Conservation (phyloP, 192 early-diverging fungal species). For the Backusella australiensis region DNA sequence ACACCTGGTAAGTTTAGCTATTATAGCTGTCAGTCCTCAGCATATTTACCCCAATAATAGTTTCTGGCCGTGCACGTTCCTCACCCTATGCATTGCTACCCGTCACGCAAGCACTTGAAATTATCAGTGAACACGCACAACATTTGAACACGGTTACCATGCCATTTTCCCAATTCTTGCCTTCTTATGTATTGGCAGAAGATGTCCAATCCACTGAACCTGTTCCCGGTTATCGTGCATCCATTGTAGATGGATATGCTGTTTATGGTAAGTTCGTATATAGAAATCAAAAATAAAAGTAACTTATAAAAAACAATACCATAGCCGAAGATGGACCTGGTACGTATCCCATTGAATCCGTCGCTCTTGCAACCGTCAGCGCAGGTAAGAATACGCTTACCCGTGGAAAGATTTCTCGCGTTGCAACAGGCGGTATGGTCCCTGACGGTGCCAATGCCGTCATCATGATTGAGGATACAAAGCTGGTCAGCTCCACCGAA, state of each 20-base stretch:
- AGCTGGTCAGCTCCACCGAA: constrained; percentile 52
- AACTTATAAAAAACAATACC: background rate
- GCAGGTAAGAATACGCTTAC: constrained; percentile 31
- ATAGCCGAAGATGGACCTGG: constrained; percentile 78
- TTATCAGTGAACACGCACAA: constrained; percentile 45
- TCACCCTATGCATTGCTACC: constrained; percentile 85
- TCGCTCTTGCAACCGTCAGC: constrained; percentile 54
- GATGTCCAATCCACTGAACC: constrained; percentile 70
- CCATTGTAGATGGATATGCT: constrained; percentile 94
- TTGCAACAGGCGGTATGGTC: constrained; percentile 88
- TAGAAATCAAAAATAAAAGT: background rate
- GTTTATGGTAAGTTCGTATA: constrained; percentile 58
- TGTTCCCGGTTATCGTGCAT: constrained; percentile 86
- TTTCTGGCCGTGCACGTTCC: constrained; percentile 63
- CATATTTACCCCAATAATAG: constrained; percentile 26
- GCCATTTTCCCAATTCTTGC: constrained; percentile 45
- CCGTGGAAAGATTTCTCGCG: constrained; percentile 65
- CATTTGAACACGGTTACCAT: constrained; percentile 31
- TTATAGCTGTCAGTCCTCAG: background rate
- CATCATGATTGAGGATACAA: constrained; percentile 97
- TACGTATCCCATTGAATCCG: constrained; percentile 61
- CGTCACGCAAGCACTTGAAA: constrained; percentile 61
- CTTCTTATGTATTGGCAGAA: constrained; percentile 70
- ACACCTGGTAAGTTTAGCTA: background rate
- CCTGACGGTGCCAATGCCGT: constrained; percentile 84